Percentiles rank a stretch among this genome's conserved stretches.
Evolutionary conservation across 495 filamentous ascomycete genomes (phyloP).

Genomic region (Podospora didyma): DNA sequence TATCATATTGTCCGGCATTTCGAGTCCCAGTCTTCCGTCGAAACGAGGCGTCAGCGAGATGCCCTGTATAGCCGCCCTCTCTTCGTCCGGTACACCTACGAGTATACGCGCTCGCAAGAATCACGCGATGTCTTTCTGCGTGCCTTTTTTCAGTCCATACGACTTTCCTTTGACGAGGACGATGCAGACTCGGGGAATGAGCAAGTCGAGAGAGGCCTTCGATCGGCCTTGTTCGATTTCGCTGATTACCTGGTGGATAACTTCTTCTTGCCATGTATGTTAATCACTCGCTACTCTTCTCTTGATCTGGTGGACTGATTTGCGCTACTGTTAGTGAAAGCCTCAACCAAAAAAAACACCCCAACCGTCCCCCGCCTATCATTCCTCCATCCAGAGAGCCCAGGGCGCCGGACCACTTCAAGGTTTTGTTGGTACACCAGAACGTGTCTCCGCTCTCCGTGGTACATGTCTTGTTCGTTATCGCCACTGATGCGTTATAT

Average conservation of each 20-base stretch:
- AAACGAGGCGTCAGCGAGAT: background rate
- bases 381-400: conserved; percentile 13
- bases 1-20: conserved; percentile 7
- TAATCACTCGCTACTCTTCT: background rate
- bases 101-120: conserved; percentile 19
- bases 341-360: conserved; percentile 19
- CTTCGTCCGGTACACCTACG: conserved; percentile 24
- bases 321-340: conserved; percentile 3
- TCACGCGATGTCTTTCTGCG: conserved; percentile 19
- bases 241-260: conserved; percentile 22
- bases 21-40: background rate
- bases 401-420: conserved; percentile 7
- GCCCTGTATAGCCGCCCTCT: conserved; percentile 5
- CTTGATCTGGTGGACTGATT: background rate
- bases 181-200: conserved; percentile 5
- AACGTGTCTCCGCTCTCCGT: conserved; percentile 13
- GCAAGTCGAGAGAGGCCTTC: conserved; percentile 3
- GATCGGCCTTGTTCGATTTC: conserved; percentile 16
- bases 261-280: conserved; percentile 25
- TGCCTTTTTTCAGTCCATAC: conserved; percentile 21
- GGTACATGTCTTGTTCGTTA: conserved; percentile 22
- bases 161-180: conserved; percentile 10
- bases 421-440: conserved; percentile 14
- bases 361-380: conserved; percentile 16
- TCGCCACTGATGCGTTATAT: conserved; percentile 23